Conservation (phyloP, 495 filamentous ascomycete genomes). For the Annulohypoxylon nitens region DNA sequence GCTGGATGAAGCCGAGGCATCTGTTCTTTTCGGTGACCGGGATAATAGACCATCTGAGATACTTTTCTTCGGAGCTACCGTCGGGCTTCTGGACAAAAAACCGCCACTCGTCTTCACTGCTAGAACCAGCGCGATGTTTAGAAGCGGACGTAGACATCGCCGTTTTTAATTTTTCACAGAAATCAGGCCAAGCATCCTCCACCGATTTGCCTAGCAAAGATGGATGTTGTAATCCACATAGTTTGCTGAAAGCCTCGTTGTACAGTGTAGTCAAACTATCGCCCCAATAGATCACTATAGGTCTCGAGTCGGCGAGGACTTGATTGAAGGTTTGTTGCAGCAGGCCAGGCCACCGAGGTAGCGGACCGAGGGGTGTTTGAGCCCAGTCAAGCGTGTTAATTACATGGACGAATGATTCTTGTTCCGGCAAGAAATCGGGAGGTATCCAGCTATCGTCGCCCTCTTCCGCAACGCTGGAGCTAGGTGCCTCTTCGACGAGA, state of each 20-base stretch:
- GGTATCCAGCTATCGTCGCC: slow-evolving; percentile 72
- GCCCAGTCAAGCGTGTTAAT: slow-evolving; percentile 75
- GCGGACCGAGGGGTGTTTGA: slow-evolving; percentile 71
- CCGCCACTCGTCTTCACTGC: slow-evolving; percentile 80
- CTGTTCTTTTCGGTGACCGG: slow-evolving; percentile 72
- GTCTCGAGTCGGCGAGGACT: slow-evolving; percentile 78
- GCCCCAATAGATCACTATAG: slow-evolving; percentile 81
- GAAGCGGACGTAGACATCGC: slow-evolving; percentile 68
- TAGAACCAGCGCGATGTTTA: slow-evolving; percentile 67
- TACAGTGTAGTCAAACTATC: slow-evolving; percentile 74
- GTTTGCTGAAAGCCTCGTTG: slow-evolving; percentile 76
- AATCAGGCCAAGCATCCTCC: slow-evolving; percentile 72
- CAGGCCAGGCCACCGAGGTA: slow-evolving; percentile 72
- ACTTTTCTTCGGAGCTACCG: slow-evolving; percentile 74
- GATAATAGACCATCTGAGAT: slow-evolving; percentile 76
- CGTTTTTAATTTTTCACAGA: slow-evolving; percentile 72
- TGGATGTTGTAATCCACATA: slow-evolving; percentile 78
- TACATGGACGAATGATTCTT: slow-evolving; percentile 73
- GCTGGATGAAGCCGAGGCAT: slow-evolving; percentile 62
- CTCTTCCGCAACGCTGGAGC: slow-evolving; percentile 60
- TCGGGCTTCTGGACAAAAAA: slow-evolving; percentile 69
- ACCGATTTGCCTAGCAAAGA: slow-evolving; percentile 74
- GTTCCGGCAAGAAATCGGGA: slow-evolving; percentile 65
- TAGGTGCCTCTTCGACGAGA: slow-evolving; percentile 15
- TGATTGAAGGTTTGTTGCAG: slow-evolving; percentile 74